These are phyloP conservation scores for Sphaerulina musiva DNA, from an alignment of 2,329 filamentous ascomycete genomes.

Conservation along the genomic window DNA sequence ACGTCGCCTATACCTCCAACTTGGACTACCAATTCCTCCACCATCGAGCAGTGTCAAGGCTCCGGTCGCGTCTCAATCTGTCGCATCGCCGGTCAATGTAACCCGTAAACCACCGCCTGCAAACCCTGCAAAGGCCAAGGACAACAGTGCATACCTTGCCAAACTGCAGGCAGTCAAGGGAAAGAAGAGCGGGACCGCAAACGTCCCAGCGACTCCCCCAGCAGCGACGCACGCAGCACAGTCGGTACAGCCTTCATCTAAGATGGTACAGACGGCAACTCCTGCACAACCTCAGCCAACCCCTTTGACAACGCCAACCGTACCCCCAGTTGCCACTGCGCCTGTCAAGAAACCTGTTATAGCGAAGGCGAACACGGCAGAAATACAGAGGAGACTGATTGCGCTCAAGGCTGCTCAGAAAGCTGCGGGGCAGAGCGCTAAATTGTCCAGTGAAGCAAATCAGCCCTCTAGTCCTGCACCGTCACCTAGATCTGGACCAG, in stretches of 20 bases:
- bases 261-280: not conserved
- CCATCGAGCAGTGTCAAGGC: slow-evolving; percentile 1
- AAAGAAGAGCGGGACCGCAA: slow-evolving; percentile 42
- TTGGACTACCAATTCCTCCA: slow-evolving; percentile 43
- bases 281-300: not conserved
- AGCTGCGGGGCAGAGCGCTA: slow-evolving; percentile 21
- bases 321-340: not conserved
- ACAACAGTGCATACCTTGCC: slow-evolving; percentile 70
- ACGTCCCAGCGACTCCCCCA: slow-evolving; percentile 7
- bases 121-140: slow-evolving; percentile 35
- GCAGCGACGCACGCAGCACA: not conserved
- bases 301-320: not conserved
- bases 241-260: not conserved
- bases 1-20: slow-evolving; percentile 58
- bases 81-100: not conserved
- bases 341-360: slow-evolving; percentile 7
- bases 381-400: slow-evolving; percentile 72
- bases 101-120: slow-evolving; percentile 3
- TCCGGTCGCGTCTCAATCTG: not conserved
- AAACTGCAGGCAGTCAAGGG: slow-evolving; percentile 67
- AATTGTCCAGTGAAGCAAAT: slow-evolving; percentile 13
- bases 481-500: slow-evolving; percentile 9
- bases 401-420: slow-evolving; percentile 49
- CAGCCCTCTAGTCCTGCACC: slow-evolving; percentile 5
- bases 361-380: slow-evolving; percentile 50